Percentiles rank a stretch among this genome's conserved stretches.
phyloP scores from a whole-genome alignment of 2,329 filamentous ascomycete species.

The Colletotrichum sp. region DNA sequence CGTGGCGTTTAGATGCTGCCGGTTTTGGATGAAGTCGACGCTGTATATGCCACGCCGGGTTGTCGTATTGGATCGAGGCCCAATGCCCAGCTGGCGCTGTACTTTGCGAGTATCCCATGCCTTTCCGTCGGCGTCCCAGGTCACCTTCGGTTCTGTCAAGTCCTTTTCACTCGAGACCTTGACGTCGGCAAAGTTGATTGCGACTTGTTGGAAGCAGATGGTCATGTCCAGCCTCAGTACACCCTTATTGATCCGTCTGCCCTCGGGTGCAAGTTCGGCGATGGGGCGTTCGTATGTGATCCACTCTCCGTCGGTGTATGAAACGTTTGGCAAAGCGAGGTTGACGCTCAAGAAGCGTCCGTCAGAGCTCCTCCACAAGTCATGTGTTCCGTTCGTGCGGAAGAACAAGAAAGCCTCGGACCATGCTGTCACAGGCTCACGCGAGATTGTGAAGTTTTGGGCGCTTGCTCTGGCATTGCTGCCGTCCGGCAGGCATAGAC shows the following conservation, averaged over 20 bases:
- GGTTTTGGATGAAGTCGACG: constrained; percentile 12
- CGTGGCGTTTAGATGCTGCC: constrained; percentile 7
- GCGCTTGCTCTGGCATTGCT: neutral
- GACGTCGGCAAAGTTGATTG: constrained; percentile 22
- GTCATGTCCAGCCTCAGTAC: constrained; percentile 17
- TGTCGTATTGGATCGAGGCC: neutral
- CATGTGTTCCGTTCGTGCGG: neutral
- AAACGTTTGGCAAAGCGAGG: neutral
- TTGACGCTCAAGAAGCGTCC: neutral
- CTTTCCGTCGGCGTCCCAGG: constrained; percentile 12
- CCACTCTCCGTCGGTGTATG: neutral
- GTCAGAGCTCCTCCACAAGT: neutral
- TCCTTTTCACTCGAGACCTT: constrained; percentile 22
- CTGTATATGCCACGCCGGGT: constrained; percentile 18
- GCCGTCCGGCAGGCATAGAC: neutral
- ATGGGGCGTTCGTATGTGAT: neutral
- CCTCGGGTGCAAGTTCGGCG: neutral
- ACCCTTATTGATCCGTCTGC: neutral
- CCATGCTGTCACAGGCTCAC: neutral
- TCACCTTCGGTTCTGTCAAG: constrained; percentile 13
- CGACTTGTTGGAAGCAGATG: constrained; percentile 21
- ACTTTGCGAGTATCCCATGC: constrained; percentile 16
- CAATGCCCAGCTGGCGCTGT: constrained; percentile 20
- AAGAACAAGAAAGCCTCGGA: neutral
- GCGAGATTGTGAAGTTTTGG: neutral